These are phyloP conservation scores for Chlamydomonas schloesseri DNA, from an alignment of 139 green algal genomes.

Conservation along the genomic window DNA sequence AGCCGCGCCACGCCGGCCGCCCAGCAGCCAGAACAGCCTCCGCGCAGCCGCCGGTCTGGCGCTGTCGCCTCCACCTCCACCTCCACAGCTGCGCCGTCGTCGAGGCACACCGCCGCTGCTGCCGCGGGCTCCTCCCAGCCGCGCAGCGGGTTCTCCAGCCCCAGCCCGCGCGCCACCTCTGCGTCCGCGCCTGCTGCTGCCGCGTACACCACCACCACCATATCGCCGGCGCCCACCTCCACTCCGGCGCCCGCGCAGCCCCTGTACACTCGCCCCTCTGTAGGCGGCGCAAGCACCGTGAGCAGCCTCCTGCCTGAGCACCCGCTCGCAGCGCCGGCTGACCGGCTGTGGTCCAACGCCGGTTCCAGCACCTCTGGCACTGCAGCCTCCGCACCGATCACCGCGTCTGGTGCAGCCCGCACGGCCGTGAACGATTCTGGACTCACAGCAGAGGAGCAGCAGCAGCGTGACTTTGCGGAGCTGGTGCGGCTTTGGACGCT, in stretches of 20 bases:
- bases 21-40: no score
- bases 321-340: constrained; percentile 13
- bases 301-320: constrained; percentile 15
- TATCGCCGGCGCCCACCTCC: neutral
- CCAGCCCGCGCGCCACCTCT: no score
- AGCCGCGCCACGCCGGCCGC: no score
- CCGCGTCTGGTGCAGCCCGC: neutral
- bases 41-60: no score
- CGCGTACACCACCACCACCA: neutral
- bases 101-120: no score
- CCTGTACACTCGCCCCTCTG: neutral
- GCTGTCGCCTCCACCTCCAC: no score
- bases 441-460: neutral
- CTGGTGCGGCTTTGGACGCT: constrained; percentile 37
- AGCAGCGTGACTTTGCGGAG: constrained; percentile 31
- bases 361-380: neutral
- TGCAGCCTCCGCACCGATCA: neutral
- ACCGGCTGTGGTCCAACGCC: neutral
- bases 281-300: neutral
- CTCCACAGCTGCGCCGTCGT: neutral
- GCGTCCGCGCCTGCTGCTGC: neutral
- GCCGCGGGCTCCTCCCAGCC: neutral
- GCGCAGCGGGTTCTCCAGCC: neutral
- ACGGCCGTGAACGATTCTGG: no score
- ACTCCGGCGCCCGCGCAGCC: no score